Conservation (phyloP, 2,329 filamentous ascomycete species). For the Xylariaceae sp. region DNA sequence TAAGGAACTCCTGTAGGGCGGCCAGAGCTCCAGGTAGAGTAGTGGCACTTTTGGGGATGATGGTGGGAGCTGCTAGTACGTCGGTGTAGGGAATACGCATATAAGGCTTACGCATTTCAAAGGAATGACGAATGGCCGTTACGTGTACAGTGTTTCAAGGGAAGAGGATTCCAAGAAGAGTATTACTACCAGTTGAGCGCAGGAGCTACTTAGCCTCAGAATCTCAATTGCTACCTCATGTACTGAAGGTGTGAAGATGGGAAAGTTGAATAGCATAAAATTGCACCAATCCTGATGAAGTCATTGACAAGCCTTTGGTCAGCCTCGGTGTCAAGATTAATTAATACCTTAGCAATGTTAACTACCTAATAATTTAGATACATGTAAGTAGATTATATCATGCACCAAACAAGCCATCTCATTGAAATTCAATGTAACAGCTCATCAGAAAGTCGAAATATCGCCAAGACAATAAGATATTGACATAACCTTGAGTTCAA, state of each 20-base stretch:
- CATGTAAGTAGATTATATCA: too few relatives aligned
- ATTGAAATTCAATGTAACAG: too few relatives aligned
- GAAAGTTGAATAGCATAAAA: too few relatives aligned
- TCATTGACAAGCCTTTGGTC: neutral
- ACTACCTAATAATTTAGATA: too few relatives aligned
- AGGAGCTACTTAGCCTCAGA: neutral
- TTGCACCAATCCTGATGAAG: neutral
- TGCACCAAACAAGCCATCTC: too few relatives aligned
- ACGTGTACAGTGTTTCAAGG: constrained; percentile 10
- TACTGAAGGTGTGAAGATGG: too few relatives aligned
- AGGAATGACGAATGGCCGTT: constrained; percentile 16
- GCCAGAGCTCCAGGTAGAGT: constrained; percentile 75
- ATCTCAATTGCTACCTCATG: too few relatives aligned
- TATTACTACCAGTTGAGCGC: constrained; percentile 9
- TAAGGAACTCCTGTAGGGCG: constrained; percentile 79
- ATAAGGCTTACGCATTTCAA: constrained; percentile 69
- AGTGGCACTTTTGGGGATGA: constrained; percentile 74
- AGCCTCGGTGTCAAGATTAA: too few relatives aligned
- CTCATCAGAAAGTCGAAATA: too few relatives aligned
- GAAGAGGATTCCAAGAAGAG: constrained; percentile 13
- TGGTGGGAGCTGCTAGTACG: constrained; percentile 74
- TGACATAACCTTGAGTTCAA: too few relatives aligned
- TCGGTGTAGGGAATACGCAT: constrained; percentile 92
- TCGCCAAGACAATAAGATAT: too few relatives aligned
- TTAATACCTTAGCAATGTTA: too few relatives aligned